A percentile compares a stretch with the other conserved stretches of the same genome.
phyloP scores from a whole-genome alignment of 441 rosid genomes.

The Cnidoscolus chayamansa region DNA sequence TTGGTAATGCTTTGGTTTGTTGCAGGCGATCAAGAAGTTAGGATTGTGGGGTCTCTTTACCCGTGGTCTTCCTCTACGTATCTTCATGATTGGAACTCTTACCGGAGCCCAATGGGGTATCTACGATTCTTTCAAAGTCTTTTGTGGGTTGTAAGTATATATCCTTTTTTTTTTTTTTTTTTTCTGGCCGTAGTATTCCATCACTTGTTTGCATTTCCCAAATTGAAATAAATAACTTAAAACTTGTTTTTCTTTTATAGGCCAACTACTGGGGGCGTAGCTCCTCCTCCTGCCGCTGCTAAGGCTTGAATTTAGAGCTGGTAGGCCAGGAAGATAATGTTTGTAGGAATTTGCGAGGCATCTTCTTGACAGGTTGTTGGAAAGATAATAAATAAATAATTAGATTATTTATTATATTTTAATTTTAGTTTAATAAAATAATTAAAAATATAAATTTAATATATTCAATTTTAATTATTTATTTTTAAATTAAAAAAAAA shows the following conservation, averaged over 20 bases:
- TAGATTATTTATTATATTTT: no score
- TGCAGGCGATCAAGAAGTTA: conserved; percentile 87
- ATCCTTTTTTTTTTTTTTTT: neutral
- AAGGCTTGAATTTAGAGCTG: conserved; percentile 29
- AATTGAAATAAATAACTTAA: conserved; percentile 2
- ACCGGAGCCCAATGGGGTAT: conserved; percentile 94
- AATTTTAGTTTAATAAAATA: no score
- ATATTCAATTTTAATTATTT: no score
- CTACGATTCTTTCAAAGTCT: conserved; percentile 94
- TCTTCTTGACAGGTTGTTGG: neutral
- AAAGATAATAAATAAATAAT: no score
- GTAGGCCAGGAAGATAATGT: neutral
- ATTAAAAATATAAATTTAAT: no score
- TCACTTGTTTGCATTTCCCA: neutral
- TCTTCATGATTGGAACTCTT: conserved; percentile 98
- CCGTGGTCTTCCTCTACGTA: conserved; percentile 96
- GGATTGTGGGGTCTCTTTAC: conserved; percentile 87
- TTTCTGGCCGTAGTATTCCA: neutral
- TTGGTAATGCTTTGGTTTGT: conserved; percentile 31
- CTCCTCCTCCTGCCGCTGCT: conserved; percentile 48
- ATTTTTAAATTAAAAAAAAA: no score
- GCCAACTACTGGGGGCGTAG: conserved; percentile 70
- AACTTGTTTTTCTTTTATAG: conserved; percentile 29
- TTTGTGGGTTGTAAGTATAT: conserved; percentile 82
- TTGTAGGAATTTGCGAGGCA: neutral